Conservation (phyloP, 2,329 filamentous ascomycete species). For the Ophiocordyceps camponoti-floridani region DNA sequence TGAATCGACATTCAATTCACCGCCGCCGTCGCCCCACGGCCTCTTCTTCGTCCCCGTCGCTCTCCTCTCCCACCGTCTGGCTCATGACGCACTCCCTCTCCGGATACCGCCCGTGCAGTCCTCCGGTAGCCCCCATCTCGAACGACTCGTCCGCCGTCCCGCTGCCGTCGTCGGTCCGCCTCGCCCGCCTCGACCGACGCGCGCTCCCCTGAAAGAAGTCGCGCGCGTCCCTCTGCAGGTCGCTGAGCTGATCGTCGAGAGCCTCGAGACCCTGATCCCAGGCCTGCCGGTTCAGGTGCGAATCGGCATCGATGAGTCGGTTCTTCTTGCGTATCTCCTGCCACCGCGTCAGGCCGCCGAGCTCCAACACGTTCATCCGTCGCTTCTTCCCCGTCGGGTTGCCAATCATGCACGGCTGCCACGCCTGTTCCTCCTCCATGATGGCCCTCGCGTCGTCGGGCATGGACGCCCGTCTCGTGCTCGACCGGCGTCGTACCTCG, state of each 20-base stretch:
- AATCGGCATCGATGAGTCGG: conserved; percentile 29
- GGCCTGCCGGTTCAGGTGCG: conserved; percentile 17
- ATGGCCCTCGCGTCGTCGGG: conserved; percentile 18
- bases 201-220: conserved; percentile 8
- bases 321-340: conserved; percentile 51
- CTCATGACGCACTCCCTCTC: conserved; percentile 19
- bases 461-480: conserved; percentile 24
- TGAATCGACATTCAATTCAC: background rate
- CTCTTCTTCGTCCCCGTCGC: conserved; percentile 1
- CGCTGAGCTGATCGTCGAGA: conserved; percentile 17
- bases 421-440: conserved; percentile 37
- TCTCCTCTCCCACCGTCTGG: conserved; percentile 18
- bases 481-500: conserved; percentile 28
- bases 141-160: conserved; percentile 9
- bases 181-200: conserved; percentile 5
- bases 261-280: conserved; percentile 17
- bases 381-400: conserved; percentile 52
- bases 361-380: conserved; percentile 53
- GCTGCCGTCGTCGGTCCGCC: conserved; percentile 12
- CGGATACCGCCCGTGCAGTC: conserved; percentile 5
- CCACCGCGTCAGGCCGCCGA: conserved; percentile 51
- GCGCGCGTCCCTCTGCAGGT: conserved; percentile 15
- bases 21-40: background rate
- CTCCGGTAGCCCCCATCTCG: conserved; percentile 10
- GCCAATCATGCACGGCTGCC: conserved; percentile 53